Conservation (phyloP, 2,329 filamentous ascomycete species). For the Ceratocystiopsis brevicomis region DNA sequence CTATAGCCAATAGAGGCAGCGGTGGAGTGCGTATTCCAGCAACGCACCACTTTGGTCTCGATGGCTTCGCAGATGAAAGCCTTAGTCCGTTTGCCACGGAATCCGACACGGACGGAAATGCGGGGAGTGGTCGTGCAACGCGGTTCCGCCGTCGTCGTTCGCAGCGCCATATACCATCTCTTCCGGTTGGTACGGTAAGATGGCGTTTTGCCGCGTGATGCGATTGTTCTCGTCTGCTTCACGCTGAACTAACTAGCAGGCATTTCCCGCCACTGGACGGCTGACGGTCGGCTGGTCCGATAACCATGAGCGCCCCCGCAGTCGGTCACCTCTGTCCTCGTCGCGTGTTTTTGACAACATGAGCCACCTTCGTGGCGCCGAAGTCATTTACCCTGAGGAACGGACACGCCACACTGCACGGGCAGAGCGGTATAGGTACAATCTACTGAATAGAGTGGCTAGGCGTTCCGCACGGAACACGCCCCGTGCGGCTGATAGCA, state of each 20-base stretch:
- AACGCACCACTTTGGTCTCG: too few relatives aligned
- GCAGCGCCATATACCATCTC: not conserved
- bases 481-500: not conserved
- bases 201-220: too few relatives aligned
- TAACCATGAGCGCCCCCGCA: not conserved
- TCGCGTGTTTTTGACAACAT: conserved; percentile 4
- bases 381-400: not conserved
- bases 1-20: too few relatives aligned
- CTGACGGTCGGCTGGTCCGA: conserved; percentile 4
- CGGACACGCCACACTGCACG: not conserved
- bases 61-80: too few relatives aligned
- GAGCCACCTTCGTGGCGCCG: not conserved
- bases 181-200: not conserved
- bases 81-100: too few relatives aligned
- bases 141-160: too few relatives aligned
- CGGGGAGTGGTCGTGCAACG: too few relatives aligned
- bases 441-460: too few relatives aligned
- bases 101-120: too few relatives aligned
- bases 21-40: too few relatives aligned
- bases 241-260: not conserved
- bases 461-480: too few relatives aligned
- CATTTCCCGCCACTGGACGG: not conserved
- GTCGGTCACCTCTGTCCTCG: conserved; percentile 1
- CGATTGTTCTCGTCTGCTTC: not conserved
- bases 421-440: too few relatives aligned